Evolutionary conservation across 2,329 filamentous ascomycete species (phyloP).

Genomic region (Aspergillus glaucus): DNA sequence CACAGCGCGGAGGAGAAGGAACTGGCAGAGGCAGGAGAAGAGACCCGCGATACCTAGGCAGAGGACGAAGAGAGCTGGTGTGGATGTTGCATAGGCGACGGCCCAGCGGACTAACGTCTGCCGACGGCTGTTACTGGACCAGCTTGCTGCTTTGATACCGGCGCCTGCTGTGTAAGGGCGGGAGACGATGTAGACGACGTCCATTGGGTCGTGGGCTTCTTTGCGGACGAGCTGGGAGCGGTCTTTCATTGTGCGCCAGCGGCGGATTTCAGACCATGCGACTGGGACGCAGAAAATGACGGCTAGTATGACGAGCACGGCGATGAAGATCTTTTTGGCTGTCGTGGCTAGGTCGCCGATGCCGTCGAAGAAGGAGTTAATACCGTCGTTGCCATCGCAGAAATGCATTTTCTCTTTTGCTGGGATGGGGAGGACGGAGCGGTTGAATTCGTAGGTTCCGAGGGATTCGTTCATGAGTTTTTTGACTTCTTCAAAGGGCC

Average conservation of each 20-base stretch:
- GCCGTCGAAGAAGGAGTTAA: conserved; percentile 75
- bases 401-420: conserved; percentile 77
- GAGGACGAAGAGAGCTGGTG: conserved; percentile 78
- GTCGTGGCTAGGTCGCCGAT: conserved; percentile 61
- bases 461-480: conserved; percentile 64
- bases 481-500: conserved; percentile 78
- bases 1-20: conserved; percentile 65
- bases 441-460: conserved; percentile 70
- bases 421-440: conserved; percentile 72
- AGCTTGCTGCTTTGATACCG: conserved; percentile 64
- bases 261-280: conserved; percentile 71
- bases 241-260: conserved; percentile 67
- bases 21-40: conserved; percentile 76
- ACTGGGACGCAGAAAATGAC: conserved; percentile 69
- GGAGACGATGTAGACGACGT: conserved; percentile 81
- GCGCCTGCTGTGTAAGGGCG: conserved; percentile 67
- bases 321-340: conserved; percentile 69
- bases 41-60: conserved; percentile 76
- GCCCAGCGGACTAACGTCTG: conserved; percentile 75
- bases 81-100: conserved; percentile 78
- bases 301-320: conserved; percentile 65
- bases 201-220: conserved; percentile 70
- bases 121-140: conserved; percentile 55
- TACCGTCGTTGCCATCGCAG: conserved; percentile 76
- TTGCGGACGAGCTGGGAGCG: conserved; percentile 61